Conservation (phyloP, 148 eudicot genomes). For the Gaultheria prostrata region DNA sequence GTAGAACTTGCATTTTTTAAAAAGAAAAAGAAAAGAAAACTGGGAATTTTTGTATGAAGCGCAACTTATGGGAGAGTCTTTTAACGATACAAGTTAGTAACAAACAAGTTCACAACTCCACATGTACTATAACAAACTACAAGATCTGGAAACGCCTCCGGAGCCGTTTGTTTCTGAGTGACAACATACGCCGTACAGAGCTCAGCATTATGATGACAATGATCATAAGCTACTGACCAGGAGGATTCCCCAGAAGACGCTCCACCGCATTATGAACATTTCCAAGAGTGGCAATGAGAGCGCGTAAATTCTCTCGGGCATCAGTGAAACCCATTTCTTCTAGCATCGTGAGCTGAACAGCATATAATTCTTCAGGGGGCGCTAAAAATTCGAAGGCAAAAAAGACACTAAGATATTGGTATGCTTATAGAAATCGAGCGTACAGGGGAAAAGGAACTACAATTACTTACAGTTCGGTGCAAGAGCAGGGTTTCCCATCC, state of each 20-base stretch:
- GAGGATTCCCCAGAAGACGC: constrained; percentile 69
- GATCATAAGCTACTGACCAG: constrained; percentile 45
- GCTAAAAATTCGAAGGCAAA: constrained; percentile 31
- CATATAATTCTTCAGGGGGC: constrained; percentile 89
- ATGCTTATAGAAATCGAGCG: neutral
- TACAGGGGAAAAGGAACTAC: neutral
- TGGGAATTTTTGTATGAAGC: neutral
- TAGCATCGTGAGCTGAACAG: constrained; percentile 72
- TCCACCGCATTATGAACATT: constrained; percentile 94
- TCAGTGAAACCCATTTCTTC: constrained; percentile 96
- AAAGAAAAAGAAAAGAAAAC: neutral
- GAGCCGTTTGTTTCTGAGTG: neutral
- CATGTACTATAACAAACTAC: neutral
- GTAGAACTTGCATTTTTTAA: neutral
- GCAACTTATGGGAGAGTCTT: neutral
- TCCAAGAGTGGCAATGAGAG: constrained; percentile 77
- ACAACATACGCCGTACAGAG: neutral
- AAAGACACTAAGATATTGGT: neutral
- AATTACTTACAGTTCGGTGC: constrained; percentile 23
- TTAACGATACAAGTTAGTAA: neutral
- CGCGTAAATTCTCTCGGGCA: constrained; percentile 72
- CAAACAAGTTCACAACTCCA: constrained; percentile 4
- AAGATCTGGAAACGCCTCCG: neutral
- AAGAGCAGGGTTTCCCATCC: constrained; percentile 25
- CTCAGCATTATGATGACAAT: neutral